These are phyloP conservation scores for Sphaerosporella brunnea DNA, from an alignment of 495 filamentous ascomycete genomes.

Conservation along the genomic window DNA sequence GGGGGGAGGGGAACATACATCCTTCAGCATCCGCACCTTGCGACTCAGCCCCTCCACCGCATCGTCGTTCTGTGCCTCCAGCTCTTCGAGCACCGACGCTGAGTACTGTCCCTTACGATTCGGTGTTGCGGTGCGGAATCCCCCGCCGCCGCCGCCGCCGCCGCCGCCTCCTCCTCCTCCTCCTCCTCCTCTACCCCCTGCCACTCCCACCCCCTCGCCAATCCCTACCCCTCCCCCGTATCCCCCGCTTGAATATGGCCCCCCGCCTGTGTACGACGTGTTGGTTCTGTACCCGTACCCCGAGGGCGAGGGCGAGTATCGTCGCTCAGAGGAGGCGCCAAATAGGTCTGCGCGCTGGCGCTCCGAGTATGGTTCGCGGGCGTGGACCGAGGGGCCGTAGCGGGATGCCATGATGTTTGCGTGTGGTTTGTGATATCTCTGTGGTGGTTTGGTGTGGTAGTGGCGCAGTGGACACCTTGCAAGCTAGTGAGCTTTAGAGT, in stretches of 20 bases:
- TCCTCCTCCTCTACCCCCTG: too few species aligned
- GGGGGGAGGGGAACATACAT: slow-evolving; percentile 40
- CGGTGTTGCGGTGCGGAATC: slow-evolving; percentile 41
- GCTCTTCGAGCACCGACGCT: slow-evolving; percentile 76
- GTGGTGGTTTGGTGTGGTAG: too few species aligned
- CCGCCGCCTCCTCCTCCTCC: too few species aligned
- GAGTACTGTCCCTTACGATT: slow-evolving; percentile 68
- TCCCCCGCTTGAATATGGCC: too few species aligned
- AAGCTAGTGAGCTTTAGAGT: too few species aligned
- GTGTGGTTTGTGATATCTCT: too few species aligned
- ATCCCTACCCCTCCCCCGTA: too few species aligned
- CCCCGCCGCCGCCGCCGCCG: neutral
- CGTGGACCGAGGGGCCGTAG: too few species aligned
- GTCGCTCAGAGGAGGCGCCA: neutral
- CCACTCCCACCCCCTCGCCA: too few species aligned
- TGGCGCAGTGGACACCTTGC: too few species aligned
- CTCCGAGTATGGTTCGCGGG: neutral
- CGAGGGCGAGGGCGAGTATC: neutral
- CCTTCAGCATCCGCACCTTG: slow-evolving; percentile 82
- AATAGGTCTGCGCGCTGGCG: neutral
- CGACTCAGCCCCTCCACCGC: slow-evolving; percentile 77
- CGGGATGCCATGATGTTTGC: too few species aligned
- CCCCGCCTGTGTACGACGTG: too few species aligned
- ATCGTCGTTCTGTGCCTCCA: slow-evolving; percentile 88
- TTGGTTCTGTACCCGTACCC: neutral